A percentile compares a stretch with the other conserved stretches of the same genome.
phyloP scores from a whole-genome alignment of 2,329 filamentous ascomycete species.

The Nannizzia gypsea region DNA sequence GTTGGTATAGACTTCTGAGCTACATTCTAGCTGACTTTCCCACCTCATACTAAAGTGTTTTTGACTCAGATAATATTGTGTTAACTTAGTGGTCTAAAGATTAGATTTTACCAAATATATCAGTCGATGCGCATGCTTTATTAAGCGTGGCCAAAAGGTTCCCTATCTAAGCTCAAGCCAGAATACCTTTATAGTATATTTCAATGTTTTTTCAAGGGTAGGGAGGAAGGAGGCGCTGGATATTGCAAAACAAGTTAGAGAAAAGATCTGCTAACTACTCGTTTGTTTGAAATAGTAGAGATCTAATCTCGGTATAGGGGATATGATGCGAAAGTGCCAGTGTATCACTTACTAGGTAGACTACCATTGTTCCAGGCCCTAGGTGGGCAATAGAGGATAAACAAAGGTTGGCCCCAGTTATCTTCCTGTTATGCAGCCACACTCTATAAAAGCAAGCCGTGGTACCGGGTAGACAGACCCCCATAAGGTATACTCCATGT shows the following conservation, averaged over 20 bases:
- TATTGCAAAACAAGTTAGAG: background rate
- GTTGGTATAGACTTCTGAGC: no score
- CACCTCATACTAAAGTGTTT: background rate
- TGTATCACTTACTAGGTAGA: no score
- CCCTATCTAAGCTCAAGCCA: background rate
- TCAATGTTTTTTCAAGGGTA: background rate
- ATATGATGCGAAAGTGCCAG: no score
- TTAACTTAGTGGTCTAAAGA: background rate
- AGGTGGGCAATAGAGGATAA: no score
- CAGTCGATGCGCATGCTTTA: background rate
- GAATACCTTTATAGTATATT: background rate
- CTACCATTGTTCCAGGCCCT: no score
- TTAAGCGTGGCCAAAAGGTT: background rate
- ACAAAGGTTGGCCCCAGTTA: no score
- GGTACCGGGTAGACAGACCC: no score
- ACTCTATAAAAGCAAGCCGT: no score
- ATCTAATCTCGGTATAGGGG: no score
- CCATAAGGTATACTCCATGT: no score
- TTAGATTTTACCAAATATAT: background rate
- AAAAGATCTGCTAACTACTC: slow-evolving; percentile 2
- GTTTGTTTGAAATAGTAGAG: slow-evolving; percentile 1
- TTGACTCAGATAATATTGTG: background rate
- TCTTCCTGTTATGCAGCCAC: no score
- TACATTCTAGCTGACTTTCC: background rate
- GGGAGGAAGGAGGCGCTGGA: background rate